A percentile compares a stretch with the other conserved stretches of the same genome.
phyloP scores from a whole-genome alignment of 257 asterid genomes.

The Salvia splendens region DNA sequence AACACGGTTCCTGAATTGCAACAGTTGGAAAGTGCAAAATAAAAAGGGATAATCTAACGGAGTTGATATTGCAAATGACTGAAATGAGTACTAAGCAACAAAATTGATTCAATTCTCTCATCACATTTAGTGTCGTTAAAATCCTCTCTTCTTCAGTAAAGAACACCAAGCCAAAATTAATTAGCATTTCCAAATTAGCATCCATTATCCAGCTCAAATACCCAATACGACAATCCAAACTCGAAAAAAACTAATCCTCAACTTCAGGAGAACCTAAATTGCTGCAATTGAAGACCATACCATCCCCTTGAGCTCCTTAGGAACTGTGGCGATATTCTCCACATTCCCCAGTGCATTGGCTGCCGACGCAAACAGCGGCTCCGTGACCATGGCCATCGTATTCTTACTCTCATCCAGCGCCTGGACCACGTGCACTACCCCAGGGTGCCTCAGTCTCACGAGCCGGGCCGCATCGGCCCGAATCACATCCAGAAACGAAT shows the following conservation, averaged over 20 bases:
- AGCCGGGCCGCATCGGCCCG: conserved; percentile 91
- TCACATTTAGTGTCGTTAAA: conserved; percentile 3
- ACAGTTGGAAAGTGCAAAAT: conserved; percentile 21
- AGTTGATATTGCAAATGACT: not conserved
- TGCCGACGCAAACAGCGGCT: conserved; percentile 87
- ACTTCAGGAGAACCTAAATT: conserved; percentile 17
- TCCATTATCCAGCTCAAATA: conserved; percentile 24
- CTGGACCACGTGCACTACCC: conserved; percentile 94
- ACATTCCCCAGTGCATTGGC: conserved; percentile 84
- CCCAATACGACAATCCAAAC: conserved; percentile 1
- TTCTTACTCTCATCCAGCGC: conserved; percentile 93
- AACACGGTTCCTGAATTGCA: conserved; percentile 20
- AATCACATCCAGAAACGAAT: conserved; percentile 75
- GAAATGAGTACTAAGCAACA: not conserved
- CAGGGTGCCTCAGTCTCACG: conserved; percentile 97
- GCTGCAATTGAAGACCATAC: conserved; percentile 42
- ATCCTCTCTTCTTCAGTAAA: not conserved
- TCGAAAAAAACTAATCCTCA: not conserved
- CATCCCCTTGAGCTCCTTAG: conserved; percentile 95
- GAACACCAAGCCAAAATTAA: not conserved
- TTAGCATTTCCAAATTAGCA: not conserved
- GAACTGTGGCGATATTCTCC: conserved; percentile 72
- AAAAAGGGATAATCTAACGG: conserved; percentile 3
- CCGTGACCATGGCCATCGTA: conserved; percentile 96
- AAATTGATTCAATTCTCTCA: conserved; percentile 10